These are phyloP conservation scores for Triticum dicoccoides DNA, from an alignment of 176 grass and related monocot genomes.

Conservation along the genomic window DNA sequence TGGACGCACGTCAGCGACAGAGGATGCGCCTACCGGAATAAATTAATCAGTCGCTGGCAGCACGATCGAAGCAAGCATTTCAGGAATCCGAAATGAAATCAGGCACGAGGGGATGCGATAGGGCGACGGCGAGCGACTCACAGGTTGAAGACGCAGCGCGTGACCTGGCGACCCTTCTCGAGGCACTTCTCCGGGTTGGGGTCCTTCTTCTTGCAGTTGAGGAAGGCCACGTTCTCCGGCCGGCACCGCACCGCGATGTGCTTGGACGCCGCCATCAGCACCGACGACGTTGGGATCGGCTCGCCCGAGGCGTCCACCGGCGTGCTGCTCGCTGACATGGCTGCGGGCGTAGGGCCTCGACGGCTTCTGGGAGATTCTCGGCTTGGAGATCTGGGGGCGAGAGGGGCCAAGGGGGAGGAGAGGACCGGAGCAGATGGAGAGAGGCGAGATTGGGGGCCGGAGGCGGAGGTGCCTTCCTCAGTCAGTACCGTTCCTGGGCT, in stretches of 20 bases:
- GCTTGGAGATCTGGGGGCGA: conserved; percentile 44
- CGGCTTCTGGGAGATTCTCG: conserved; percentile 12
- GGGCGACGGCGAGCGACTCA: conserved; percentile 30
- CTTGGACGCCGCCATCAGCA: conserved; percentile 88
- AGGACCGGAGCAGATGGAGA: neutral
- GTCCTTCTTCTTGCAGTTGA: conserved; percentile 99
- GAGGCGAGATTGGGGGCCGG: neutral
- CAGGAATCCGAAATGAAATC: conserved; percentile 4
- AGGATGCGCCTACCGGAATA: neutral
- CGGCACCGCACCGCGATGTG: conserved; percentile 78
- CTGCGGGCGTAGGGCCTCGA: neutral
- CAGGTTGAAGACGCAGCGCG: conserved; percentile 69
- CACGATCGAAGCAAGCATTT: conserved; percentile 15
- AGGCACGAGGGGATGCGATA: neutral
- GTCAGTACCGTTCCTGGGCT: neutral
- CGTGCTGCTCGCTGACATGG: conserved; percentile 49
- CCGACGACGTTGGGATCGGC: conserved; percentile 80
- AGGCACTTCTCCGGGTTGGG: conserved; percentile 86
- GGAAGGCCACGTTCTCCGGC: conserved; percentile 81
- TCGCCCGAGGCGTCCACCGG: conserved; percentile 70
- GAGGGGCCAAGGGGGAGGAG: neutral
- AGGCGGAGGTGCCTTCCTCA: neutral
- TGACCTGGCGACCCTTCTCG: conserved; percentile 85
- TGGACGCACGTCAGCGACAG: neutral
- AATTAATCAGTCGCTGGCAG: neutral